Conservation (phyloP, 169 alveolate species). For the Plasmodium berghei region DNA sequence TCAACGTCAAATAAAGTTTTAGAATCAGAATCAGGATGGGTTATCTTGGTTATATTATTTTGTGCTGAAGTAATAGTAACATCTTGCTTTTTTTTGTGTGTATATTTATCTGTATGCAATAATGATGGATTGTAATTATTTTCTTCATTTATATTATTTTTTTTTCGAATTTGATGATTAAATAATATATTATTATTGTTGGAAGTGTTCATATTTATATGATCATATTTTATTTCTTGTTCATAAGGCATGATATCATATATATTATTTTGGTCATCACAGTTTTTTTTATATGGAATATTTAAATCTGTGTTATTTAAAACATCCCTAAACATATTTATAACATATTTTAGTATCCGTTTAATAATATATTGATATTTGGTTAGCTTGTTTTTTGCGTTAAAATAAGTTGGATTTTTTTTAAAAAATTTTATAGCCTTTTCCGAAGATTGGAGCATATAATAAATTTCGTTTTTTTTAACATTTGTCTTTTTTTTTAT, state of each 20-base stretch:
- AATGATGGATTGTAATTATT: too few species aligned
- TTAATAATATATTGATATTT: constrained; percentile 68
- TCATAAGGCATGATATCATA: not conserved
- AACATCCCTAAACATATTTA: constrained; percentile 61
- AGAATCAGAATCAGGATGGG: not conserved
- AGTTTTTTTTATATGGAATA: not conserved
- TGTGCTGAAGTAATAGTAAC: too few species aligned
- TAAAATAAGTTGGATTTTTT: constrained; percentile 39
- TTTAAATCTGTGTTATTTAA: constrained; percentile 70
- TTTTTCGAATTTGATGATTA: too few species aligned
- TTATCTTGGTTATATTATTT: too few species aligned
- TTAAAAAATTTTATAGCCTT: constrained; percentile 68
- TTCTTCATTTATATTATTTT: too few species aligned
- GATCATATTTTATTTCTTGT: not conserved
- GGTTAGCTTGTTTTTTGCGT: constrained; percentile 37
- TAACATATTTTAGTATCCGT: constrained; percentile 47
- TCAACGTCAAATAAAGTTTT: not conserved
- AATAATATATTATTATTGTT: too few species aligned
- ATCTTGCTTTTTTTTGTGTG: too few species aligned
- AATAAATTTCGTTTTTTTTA: constrained; percentile 55
- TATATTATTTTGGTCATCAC: not conserved
- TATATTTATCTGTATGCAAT: too few species aligned
- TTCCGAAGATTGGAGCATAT: constrained; percentile 62
- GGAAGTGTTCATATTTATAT: too few species aligned
- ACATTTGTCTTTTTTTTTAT: not conserved